Percentiles rank a stretch among this genome's conserved stretches.
Conservation (phyloP, 768 basidiomycete species). For the Tricholoma hemisulphureum region DNA sequence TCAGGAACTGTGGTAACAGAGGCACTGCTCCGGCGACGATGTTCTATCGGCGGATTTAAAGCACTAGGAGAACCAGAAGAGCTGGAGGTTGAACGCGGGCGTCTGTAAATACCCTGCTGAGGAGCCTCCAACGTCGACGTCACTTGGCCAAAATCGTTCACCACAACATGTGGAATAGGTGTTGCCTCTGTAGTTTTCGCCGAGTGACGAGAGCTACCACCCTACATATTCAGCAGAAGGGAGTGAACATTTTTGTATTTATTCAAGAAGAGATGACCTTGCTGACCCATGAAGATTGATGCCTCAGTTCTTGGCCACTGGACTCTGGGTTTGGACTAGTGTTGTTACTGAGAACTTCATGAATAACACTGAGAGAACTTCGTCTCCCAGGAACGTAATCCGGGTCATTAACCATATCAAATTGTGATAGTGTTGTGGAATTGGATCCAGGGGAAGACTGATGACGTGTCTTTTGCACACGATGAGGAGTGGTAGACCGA, state of each 20-base stretch:
- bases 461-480: slow-evolving; percentile 36
- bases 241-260: not conserved
- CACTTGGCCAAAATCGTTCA: slow-evolving; percentile 5
- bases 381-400: slow-evolving; percentile 26
- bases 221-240: not conserved
- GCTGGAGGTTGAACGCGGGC: slow-evolving; percentile 24
- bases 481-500: slow-evolving; percentile 24
- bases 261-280: not conserved
- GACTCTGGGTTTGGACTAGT: slow-evolving; percentile 35
- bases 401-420: slow-evolving; percentile 51
- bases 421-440: slow-evolving; percentile 54
- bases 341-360: slow-evolving; percentile 48
- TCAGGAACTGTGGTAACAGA: slow-evolving; percentile 28
- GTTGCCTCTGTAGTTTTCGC: slow-evolving; percentile 7
- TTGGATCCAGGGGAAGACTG: slow-evolving; percentile 52
- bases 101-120: slow-evolving; percentile 17
- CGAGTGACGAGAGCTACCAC: slow-evolving; percentile 19
- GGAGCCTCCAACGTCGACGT: not conserved
- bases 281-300: slow-evolving; percentile 39
- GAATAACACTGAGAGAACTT: slow-evolving; percentile 53
- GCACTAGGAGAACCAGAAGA: slow-evolving; percentile 22
- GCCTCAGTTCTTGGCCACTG: slow-evolving; percentile 21
- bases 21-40: slow-evolving; percentile 14
- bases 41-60: slow-evolving; percentile 5
- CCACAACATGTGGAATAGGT: slow-evolving; percentile 8